phyloP scores from a whole-genome alignment of 73 alveolate genomes.

The Tetrahymena malaccensis region DNA sequence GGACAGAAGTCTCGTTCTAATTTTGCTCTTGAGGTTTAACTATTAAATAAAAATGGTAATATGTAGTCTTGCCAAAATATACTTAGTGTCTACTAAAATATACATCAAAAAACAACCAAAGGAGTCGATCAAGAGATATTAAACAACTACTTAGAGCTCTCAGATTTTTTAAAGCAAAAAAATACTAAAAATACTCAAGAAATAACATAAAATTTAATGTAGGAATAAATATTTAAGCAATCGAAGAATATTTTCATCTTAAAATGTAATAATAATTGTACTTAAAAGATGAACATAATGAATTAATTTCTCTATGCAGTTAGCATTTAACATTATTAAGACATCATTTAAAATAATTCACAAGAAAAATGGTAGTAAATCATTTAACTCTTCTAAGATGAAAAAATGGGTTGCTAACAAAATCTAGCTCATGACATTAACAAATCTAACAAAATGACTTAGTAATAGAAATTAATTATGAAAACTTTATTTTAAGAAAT shows the following conservation, averaged over 20 bases:
- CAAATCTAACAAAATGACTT: neutral
- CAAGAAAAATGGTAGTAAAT: neutral
- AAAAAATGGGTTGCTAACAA: neutral
- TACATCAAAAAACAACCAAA: neutral
- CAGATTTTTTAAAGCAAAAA: neutral
- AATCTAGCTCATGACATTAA: neutral
- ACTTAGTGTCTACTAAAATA: neutral
- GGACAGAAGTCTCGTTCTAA: neutral
- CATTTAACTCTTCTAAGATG: neutral
- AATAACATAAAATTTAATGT: neutral
- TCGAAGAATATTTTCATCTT: neutral
- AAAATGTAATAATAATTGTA: neutral
- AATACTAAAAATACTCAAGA: neutral
- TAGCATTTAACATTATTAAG: neutral
- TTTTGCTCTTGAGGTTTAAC: neutral
- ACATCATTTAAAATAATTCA: neutral
- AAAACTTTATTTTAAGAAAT: neutral
- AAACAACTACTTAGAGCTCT: neutral
- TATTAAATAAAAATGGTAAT: neutral
- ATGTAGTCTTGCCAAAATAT: neutral
- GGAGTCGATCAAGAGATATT: neutral
- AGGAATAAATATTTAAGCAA: neutral
- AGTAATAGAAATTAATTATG: neutral
- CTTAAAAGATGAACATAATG: neutral
- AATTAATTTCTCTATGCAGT: neutral